Evolutionary conservation across 306 rosid species (phyloP).

Genomic region (Boehmeria nivea): DNA sequence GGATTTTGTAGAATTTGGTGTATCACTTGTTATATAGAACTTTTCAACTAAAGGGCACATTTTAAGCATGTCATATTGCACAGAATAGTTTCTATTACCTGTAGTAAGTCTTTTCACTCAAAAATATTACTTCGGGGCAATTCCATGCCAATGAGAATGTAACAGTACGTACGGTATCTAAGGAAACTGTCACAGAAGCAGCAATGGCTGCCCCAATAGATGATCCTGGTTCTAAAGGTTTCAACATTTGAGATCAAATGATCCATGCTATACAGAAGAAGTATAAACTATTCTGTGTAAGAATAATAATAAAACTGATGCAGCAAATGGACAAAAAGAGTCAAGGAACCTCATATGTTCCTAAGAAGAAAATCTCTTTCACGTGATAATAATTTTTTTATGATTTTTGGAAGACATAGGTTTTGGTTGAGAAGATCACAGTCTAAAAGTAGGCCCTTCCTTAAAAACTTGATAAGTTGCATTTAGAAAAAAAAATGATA

Average conservation of each 20-base stretch:
- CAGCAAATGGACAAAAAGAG: too few species aligned
- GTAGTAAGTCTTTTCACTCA: constrained; percentile 54
- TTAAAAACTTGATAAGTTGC: too few species aligned
- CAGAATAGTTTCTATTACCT: constrained; percentile 39
- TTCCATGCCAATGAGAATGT: constrained; percentile 96
- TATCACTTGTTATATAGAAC: constrained; percentile 64
- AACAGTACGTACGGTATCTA: constrained; percentile 50
- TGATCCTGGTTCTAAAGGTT: constrained; percentile 73
- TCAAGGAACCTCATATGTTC: too few species aligned
- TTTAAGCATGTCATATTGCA: constrained; percentile 15
- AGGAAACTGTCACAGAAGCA: constrained; percentile 70
- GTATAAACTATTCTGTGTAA: background rate
- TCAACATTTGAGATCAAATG: constrained; percentile 55
- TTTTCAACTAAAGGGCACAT: constrained; percentile 18
- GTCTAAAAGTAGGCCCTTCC: background rate
- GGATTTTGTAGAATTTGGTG: constrained; percentile 75
- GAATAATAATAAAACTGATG: too few species aligned
- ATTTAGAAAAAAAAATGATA: too few species aligned
- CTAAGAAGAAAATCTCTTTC: background rate
- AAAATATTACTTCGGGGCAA: constrained; percentile 78
- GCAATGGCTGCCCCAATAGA: constrained; percentile 96
- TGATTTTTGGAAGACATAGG: too few species aligned
- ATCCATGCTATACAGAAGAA: constrained; percentile 77
- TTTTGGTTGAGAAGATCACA: too few species aligned
- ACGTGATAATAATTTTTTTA: too few species aligned